Percentiles rank a stretch among this genome's conserved stretches.
phyloP scores from a whole-genome alignment of 306 rosid species.

The Fragaria ananassa region DNA sequence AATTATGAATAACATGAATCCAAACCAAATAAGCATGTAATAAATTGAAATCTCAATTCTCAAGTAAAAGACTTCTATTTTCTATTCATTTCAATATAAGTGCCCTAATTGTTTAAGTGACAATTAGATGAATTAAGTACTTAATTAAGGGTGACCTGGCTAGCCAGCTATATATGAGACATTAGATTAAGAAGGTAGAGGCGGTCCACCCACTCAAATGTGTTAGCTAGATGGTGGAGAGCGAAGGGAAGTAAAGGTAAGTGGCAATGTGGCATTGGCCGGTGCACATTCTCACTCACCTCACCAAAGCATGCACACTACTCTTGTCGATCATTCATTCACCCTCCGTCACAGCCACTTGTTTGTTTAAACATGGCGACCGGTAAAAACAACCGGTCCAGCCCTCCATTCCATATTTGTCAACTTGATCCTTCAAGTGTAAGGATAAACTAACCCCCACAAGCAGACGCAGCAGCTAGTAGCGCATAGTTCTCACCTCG shows the following conservation, averaged over 20 bases:
- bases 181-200: neutral
- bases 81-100: no score
- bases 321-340: neutral
- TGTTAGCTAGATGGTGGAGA: neutral
- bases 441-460: neutral
- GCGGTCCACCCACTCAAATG: neutral
- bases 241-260: neutral
- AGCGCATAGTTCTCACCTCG: neutral
- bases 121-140: no score
- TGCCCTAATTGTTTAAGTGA: no score
- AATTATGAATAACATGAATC: no score
- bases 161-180: neutral
- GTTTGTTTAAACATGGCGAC: neutral
- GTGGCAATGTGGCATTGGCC: neutral
- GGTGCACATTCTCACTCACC: neutral
- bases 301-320: neutral
- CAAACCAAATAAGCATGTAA: no score
- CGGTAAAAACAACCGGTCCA: slow-evolving; percentile 2
- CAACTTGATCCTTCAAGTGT: neutral
- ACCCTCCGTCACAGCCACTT: neutral
- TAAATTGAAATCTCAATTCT: no score
- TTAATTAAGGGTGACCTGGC: neutral
- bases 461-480: neutral
- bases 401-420: neutral
- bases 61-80: no score